These are phyloP conservation scores for Aspergillus cejpii DNA, from an alignment of 2,329 filamentous ascomycete species.

Conservation along the genomic window DNA sequence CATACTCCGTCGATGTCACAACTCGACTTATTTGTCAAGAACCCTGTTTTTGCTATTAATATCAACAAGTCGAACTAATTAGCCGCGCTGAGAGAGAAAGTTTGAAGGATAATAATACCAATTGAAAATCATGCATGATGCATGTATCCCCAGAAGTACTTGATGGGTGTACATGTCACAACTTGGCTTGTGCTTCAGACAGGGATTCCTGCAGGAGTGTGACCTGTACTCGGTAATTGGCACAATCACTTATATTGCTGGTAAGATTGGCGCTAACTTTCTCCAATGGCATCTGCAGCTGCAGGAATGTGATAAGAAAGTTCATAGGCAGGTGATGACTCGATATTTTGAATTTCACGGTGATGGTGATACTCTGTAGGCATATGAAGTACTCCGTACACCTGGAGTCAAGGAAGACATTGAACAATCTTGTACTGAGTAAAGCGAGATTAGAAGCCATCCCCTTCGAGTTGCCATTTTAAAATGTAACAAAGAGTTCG, in stretches of 20 bases:
- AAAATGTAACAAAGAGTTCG: no score
- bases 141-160: neutral
- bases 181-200: constrained; percentile 2
- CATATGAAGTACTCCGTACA: no score
- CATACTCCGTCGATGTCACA: neutral
- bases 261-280: constrained; percentile 4
- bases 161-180: neutral
- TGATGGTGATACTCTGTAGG: neutral
- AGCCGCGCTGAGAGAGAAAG: neutral
- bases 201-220: constrained; percentile 7
- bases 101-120: neutral
- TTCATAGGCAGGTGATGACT: constrained; percentile 10
- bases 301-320: constrained; percentile 16
- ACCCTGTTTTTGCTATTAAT: neutral
- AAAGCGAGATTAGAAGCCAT: no score
- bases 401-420: no score
- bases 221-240: constrained; percentile 4
- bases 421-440: no score
- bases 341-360: no score
- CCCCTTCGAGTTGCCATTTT: no score
- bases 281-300: constrained; percentile 8
- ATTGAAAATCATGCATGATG: neutral
- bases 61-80: neutral
- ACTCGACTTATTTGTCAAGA: neutral
- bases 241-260: neutral